Evolutionary conservation across 202 grass and related monocot genomes (phyloP), one percentile per base, ranked within the genome.

Genomic region (Setaria italica): DNA sequence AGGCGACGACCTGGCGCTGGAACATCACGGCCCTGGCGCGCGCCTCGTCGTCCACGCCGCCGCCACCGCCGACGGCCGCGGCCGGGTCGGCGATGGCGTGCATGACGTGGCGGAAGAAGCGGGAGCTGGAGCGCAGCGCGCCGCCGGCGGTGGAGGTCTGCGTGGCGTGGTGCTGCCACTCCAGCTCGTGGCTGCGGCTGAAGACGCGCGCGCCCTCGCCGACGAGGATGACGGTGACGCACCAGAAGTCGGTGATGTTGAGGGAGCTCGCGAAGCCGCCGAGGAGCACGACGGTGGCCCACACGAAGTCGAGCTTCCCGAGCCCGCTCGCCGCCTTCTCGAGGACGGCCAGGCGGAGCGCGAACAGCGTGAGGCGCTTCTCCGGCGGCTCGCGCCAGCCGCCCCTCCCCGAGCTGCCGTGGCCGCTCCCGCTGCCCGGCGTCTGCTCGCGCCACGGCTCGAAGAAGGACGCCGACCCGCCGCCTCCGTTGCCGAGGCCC

Each of bases 81-180:
- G 47, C 8, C 6, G 89, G 92, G 25, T 72, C 58, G 42, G 54
- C 58, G 50, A 88, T 4, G 12, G 90, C 78, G 4, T 15, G 82
- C 11, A 88, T 9, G 67, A 82, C 0, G 30, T 50, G 83, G 72
- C 45, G 69, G 72, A 94, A 67, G 77, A 85, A 87, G 41, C 74
- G 86, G 7, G 90, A 92, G 80, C 90, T 84, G 80, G 83, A 87
- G 11, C 82, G 74, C 35, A 97, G 59, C 50, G 55, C 83, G 64
- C 62, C 20, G 7, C 85, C 91, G 4, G 70, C 78, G 1, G 46
- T 68, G 25, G 86, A 83, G 62, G 86, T 88, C 81, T 86, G 81
- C 30, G 89, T 90, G 42, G 94, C 67, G 72, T 88, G 74, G 72
- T 92, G 92, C 81, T 97, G 94, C 92, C 92, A 97, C 90, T 94